Base-by-base conservation (phyloP, 176 grass and related monocot genomes). In the Microstegium vimineum region DNA sequence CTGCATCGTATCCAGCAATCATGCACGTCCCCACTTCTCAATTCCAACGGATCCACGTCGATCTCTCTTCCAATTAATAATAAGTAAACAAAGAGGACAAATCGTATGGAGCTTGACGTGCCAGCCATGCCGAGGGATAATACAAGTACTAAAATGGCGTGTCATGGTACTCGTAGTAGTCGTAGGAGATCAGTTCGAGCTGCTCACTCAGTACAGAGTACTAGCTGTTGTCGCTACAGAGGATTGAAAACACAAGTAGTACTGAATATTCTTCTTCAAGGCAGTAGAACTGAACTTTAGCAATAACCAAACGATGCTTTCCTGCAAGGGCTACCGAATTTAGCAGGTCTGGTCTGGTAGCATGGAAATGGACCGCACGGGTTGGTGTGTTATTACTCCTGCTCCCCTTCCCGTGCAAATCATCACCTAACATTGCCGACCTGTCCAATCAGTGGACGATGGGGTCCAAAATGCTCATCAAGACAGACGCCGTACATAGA, bases 161-260 rank as follows among this genome's bases (percentile, higher is more conserved):
- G 32, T 1, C 49, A 52, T 22, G 49, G 49, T 52, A 52, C 49
- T 51, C 47, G 47, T 22, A 22, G 49, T 17, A 17, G 18, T 51
- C 47, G 47, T 22, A 22, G 49, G 49, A 17, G 18, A 52, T 22
- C 49, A 52, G n/a, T 59, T 59, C 33, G 22, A 27, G 46, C 46
- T 18, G 46, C 43, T 16, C 43, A 5, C 43, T 46, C 43, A 46
- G 43, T 46, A 46, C 43, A 46, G 14, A 46, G 43, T 46, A n/a
- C n/a, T n/a, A 46, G 76, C 2, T 56, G 43, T 57, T 66, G 28
- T 78, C 42, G 73, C 18, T 66, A 27, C 41, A 23, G 65, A 76
- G 51, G 78, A 80, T 80, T 37, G 77, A 25, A 23, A 49, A 61
- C 45, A 22, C n/a, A 54, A 54, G 30, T 71, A 64, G 34, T 42